These are phyloP conservation scores for Blastobotrys ciferrii DNA, from an alignment of 1,139 yeast genomes.

Conservation along the genomic window DNA sequence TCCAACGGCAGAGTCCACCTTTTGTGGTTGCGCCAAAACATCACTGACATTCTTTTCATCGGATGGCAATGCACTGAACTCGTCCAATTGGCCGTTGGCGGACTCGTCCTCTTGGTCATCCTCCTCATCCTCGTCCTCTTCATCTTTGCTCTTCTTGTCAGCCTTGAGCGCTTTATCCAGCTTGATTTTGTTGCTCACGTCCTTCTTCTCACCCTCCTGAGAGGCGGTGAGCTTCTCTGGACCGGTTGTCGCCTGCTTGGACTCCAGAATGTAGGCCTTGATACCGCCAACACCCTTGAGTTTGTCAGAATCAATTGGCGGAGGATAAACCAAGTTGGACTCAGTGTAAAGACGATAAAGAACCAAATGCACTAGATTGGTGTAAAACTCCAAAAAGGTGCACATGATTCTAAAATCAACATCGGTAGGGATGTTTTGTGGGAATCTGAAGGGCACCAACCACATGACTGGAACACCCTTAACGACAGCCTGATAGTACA, in stretches of 20 bases:
- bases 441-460: constrained; percentile 96
- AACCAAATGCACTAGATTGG: constrained; percentile 85
- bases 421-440: constrained; percentile 90
- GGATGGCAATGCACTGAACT: constrained; percentile 55
- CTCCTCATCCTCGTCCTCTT: constrained; percentile 40
- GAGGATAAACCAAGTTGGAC: constrained; percentile 85
- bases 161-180: constrained; percentile 32
- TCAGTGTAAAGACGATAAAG: constrained; percentile 83
- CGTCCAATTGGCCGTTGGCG: constrained; percentile 58
- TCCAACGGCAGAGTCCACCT: constrained; percentile 53
- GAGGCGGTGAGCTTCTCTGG: constrained; percentile 38
- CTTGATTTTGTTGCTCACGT: constrained; percentile 29
- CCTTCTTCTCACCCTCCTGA: constrained; percentile 34
- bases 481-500: constrained; percentile 86
- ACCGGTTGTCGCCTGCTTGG: constrained; percentile 38
- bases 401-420: constrained; percentile 96
- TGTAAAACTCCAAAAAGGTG: constrained; percentile 92
- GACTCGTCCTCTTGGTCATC: constrained; percentile 41
- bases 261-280: constrained; percentile 73
- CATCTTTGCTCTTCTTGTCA: constrained; percentile 49
- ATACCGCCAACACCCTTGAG: constrained; percentile 89
- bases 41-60: constrained; percentile 71
- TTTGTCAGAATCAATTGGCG: constrained; percentile 68
- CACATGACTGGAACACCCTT: constrained; percentile 93
- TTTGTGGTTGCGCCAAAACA: constrained; percentile 73